Evolutionary conservation across 805 yeast species (phyloP), one percentile per base, ranked within the genome.

Genomic region (Suhomyces tanzawaensis): DNA sequence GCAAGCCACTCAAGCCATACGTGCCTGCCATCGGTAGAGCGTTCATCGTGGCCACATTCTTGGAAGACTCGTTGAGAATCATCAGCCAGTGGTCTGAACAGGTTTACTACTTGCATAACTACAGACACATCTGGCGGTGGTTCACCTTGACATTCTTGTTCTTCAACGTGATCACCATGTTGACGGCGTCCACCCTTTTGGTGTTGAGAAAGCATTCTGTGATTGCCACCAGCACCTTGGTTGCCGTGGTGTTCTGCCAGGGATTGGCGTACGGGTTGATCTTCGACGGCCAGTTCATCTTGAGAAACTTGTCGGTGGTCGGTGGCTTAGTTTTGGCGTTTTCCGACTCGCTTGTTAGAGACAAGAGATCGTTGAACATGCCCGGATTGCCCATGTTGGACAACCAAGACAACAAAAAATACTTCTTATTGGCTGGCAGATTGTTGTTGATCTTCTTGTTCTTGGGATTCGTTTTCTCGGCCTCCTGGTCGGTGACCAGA

Each of bases 311-410:
- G 48, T 83, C 95, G 16, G 91, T 91, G 35, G 82, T 88, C 48
- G 99, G 99, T 32, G 98, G 98, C 5, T 74, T 91, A 46, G 67
- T 91, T 49, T 77, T 91, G 53, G 95, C 91, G 5, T 77, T 88
- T 42, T 79, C 91, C 39, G 97, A 91, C 59, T 81, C 91, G 7
- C 74, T 90, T 50, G 90, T 86, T 19, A 79, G 86, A 46, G 88
- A 77, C 66, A 82, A 73, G 65, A 75, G 84, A 66, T 70, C 72
- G 44, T 76, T 73, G 57, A 61, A 76, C 26, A 71, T 83, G 74
- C 87, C 93, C 3, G 93, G 91, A 2, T 69, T 84, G 51, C 90
- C 90, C 34, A 76, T 79, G 77, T 66, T 82, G 60, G 47, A 46
- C 32, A 62, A 76, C 57, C 72, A 84, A 61, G 86, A 88, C 67